These are phyloP conservation scores for Lasiodiplodia theobromae DNA, from an alignment of 2,329 filamentous ascomycete genomes.

Conservation along the genomic window DNA sequence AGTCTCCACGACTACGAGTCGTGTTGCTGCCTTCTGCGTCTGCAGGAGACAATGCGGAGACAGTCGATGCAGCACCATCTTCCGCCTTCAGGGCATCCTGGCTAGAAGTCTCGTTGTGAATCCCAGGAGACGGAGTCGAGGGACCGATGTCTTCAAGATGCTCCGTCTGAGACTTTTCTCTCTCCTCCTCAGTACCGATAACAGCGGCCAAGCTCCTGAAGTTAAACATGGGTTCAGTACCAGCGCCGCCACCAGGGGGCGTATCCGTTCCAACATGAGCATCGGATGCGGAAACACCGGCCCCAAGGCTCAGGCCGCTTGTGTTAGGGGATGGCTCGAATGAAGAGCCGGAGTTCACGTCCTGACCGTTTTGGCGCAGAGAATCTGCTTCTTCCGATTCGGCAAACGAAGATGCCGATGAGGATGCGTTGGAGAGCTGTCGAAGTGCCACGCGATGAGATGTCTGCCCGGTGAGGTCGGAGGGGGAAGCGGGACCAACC, in stretches of 20 bases:
- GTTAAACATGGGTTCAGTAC: slow-evolving; percentile 84
- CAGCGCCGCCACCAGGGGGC: slow-evolving; percentile 59
- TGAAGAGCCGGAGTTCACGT: slow-evolving; percentile 50
- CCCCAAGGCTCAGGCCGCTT: slow-evolving; percentile 54
- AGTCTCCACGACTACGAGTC: slow-evolving; percentile 14
- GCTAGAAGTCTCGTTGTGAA: background rate
- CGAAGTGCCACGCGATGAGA: slow-evolving; percentile 73
- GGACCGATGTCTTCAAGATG: slow-evolving; percentile 27
- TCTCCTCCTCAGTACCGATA: slow-evolving; percentile 53
- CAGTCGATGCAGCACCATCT: background rate
- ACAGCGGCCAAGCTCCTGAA: slow-evolving; percentile 87
- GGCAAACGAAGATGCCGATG: slow-evolving; percentile 76
- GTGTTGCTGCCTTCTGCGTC: background rate
- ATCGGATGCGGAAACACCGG: slow-evolving; percentile 56
- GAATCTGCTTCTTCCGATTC: slow-evolving; percentile 38
- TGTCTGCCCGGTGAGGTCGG: slow-evolving; percentile 42
- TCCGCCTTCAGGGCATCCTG: background rate
- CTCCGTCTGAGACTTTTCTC: slow-evolving; percentile 17
- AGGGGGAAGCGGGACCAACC: slow-evolving; percentile 51
- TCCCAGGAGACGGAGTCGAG: background rate
- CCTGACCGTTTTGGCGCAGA: slow-evolving; percentile 34
- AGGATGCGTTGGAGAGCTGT: slow-evolving; percentile 87
- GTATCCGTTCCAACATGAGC: slow-evolving; percentile 55
- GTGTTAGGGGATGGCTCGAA: slow-evolving; percentile 60
- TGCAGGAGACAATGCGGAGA: background rate